A percentile compares a stretch with the other conserved stretches of the same genome.
These are phyloP conservation scores for Aspergillus clavatus DNA, from an alignment of 2,329 filamentous ascomycete genomes.

Conservation along the genomic window DNA sequence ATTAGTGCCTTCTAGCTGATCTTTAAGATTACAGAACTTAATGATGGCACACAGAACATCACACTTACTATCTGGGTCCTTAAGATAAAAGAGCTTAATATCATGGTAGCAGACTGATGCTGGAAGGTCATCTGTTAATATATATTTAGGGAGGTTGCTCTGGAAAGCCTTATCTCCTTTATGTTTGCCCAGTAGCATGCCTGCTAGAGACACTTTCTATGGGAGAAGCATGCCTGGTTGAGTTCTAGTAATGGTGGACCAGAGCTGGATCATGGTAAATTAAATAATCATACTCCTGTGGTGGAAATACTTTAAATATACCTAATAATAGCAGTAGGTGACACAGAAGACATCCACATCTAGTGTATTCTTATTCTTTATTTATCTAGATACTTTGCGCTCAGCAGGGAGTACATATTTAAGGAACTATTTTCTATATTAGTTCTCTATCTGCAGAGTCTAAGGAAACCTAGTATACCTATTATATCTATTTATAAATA, in stretches of 20 bases:
- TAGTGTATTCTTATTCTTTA: slow-evolving; percentile 21
- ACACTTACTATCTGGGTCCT: slow-evolving; percentile 17
- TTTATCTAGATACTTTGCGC: slow-evolving; percentile 12
- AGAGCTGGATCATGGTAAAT: slow-evolving; percentile 19
- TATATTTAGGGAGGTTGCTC: slow-evolving; percentile 22
- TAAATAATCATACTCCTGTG: slow-evolving; percentile 20
- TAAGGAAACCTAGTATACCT: slow-evolving; percentile 12
- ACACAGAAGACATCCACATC: slow-evolving; percentile 19
- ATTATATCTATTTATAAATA: slow-evolving; percentile 20
- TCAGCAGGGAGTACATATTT: slow-evolving; percentile 13
- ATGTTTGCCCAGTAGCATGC: slow-evolving; percentile 11
- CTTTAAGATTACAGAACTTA: slow-evolving; percentile 26
- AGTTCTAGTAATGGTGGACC: slow-evolving; percentile 22
- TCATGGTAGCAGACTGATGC: slow-evolving; percentile 20
- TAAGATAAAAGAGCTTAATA: slow-evolving; percentile 24
- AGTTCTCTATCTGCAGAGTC: neutral
- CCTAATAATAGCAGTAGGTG: slow-evolving; percentile 20
- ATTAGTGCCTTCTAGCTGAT: slow-evolving; percentile 21
- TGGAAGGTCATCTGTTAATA: slow-evolving; percentile 16
- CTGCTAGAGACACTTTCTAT: slow-evolving; percentile 12
- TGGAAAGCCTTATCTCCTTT: slow-evolving; percentile 13
- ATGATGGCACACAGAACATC: slow-evolving; percentile 25
- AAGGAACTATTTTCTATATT: slow-evolving; percentile 20
- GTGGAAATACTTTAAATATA: slow-evolving; percentile 22
- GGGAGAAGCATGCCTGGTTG: slow-evolving; percentile 19